Evolutionary conservation across 345 rosid genomes (phyloP).

Genomic region (Atalantia buxifolia): DNA sequence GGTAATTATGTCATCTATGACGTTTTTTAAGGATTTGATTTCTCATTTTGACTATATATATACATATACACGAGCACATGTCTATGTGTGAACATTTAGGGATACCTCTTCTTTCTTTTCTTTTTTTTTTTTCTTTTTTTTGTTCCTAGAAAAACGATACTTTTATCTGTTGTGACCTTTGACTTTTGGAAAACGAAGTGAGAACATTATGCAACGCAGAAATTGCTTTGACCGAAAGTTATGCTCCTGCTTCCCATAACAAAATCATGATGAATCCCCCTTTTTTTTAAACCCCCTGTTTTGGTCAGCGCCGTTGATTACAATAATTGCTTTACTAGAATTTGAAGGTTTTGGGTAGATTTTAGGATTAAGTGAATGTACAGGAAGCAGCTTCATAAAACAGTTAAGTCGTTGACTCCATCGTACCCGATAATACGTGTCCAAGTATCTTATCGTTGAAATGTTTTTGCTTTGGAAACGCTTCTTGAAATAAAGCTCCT

Average conservation of each 20-base stretch:
- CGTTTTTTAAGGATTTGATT: not conserved
- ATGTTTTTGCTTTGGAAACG: not conserved
- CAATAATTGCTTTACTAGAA: not conserved
- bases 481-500: not conserved
- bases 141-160: not conserved
- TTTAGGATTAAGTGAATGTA: not conserved
- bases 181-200: not conserved
- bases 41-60: not conserved
- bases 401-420: not conserved
- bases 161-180: not conserved
- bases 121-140: too few species aligned
- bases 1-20: not conserved
- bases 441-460: not conserved
- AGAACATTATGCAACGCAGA: not conserved
- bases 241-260: not conserved
- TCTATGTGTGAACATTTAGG: not conserved
- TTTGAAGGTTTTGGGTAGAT: not conserved
- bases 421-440: not conserved
- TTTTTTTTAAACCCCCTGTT: too few species aligned
- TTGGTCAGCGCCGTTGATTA: not conserved
- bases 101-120: too few species aligned
- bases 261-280: not conserved
- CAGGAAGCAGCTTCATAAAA: not conserved
- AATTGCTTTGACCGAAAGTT: constrained; percentile 6
- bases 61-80: too few species aligned